These are phyloP conservation scores for Breviolum minutum DNA, from an alignment of 73 alveolate species.

Conservation along the genomic window DNA sequence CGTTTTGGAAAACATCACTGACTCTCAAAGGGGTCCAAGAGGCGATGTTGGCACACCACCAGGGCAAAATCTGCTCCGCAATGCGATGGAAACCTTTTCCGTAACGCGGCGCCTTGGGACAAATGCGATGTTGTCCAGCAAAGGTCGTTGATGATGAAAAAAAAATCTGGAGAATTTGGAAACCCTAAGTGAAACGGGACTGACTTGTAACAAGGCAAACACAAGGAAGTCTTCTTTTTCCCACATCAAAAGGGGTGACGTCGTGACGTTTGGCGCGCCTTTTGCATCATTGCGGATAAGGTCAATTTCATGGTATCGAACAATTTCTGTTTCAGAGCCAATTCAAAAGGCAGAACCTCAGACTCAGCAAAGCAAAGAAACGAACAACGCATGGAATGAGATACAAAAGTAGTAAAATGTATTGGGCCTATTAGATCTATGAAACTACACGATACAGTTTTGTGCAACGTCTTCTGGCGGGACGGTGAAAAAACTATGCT, in stretches of 20 bases:
- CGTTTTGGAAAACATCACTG: background rate
- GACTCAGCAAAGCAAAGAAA: background rate
- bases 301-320: constrained; percentile 18
- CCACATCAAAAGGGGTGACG: background rate
- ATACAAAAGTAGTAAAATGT: background rate
- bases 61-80: constrained; percentile 75
- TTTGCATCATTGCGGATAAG: constrained; percentile 49
- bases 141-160: too few species aligned
- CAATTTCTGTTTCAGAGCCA: constrained; percentile 59
- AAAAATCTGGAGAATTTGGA: too few species aligned
- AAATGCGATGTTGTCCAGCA: too few species aligned
- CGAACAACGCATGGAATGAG: background rate
- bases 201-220: too few species aligned
- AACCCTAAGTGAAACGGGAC: too few species aligned
- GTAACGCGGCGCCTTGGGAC: constrained; percentile 13
- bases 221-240: background rate
- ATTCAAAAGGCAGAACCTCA: constrained; percentile 66
- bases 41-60: constrained; percentile 82
- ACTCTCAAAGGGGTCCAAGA: background rate
- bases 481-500: too few species aligned
- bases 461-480: too few species aligned
- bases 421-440: too few species aligned
- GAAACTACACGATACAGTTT: background rate
- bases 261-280: background rate
- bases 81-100: constrained; percentile 55